These are phyloP conservation scores for Pythium myriotylum DNA, from an alignment of 352 stramenopile genomes.

Conservation along the genomic window DNA sequence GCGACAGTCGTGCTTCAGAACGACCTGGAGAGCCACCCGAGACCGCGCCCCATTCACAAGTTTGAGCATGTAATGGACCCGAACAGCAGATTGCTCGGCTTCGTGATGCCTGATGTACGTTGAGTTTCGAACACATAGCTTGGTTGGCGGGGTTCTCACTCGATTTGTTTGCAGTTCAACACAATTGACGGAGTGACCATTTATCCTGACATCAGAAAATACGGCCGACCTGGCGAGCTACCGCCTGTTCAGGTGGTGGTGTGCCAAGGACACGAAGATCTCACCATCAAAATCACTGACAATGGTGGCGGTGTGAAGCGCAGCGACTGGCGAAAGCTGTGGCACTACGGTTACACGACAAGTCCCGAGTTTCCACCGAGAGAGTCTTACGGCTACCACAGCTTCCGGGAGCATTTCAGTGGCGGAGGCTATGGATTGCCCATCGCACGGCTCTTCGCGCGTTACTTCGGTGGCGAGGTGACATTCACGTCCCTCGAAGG, in stretches of 20 bases:
- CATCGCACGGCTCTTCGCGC: conserved; percentile 91
- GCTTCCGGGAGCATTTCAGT: conserved; percentile 88
- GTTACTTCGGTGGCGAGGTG: conserved; percentile 99
- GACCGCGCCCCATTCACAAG: conserved; percentile 46
- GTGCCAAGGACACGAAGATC: conserved; percentile 94
- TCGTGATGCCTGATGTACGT: conserved; percentile 63
- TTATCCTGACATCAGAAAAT: conserved; percentile 79
- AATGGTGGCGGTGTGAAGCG: conserved; percentile 97
- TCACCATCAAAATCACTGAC: conserved; percentile 99
- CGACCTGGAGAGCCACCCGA: conserved; percentile 42
- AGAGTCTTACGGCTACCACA: conserved; percentile 69
- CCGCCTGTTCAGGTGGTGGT: conserved; percentile 98
- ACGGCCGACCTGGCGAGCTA: conserved; percentile 51
- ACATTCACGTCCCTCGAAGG: conserved; percentile 99
- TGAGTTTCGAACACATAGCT: not conserved
- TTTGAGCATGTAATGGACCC: conserved; percentile 74
- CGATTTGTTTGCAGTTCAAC: conserved; percentile 3
- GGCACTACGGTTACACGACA: conserved; percentile 99
- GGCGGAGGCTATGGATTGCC: conserved; percentile 96
- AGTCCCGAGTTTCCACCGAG: conserved; percentile 66
- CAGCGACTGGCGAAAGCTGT: conserved; percentile 97
- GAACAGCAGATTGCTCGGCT: conserved; percentile 64
- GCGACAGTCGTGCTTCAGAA: conserved; percentile 96
- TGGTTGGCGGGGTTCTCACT: not conserved
- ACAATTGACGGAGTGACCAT: conserved; percentile 55